These are phyloP conservation scores for Zopfia rhizophila DNA, from an alignment of 2,329 filamentous ascomycete genomes.

Conservation along the genomic window DNA sequence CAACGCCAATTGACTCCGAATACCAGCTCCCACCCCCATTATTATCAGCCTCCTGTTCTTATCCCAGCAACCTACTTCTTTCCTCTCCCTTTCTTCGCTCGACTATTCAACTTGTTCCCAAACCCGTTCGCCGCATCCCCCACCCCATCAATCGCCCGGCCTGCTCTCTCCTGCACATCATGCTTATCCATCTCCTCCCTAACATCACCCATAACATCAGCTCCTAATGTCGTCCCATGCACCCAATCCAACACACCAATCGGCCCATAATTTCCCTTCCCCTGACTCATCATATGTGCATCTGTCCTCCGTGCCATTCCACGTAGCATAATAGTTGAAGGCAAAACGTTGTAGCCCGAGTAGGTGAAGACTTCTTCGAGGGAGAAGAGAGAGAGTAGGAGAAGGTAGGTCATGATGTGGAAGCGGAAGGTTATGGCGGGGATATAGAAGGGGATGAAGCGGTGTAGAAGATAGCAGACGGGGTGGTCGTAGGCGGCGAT, in stretches of 20 bases:
- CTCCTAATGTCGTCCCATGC: conserved; percentile 56
- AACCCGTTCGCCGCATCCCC: conserved; percentile 43
- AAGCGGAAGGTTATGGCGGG: conserved; percentile 73
- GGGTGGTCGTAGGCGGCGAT: conserved; percentile 76
- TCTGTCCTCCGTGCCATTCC: conserved; percentile 69
- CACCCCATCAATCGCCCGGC: conserved; percentile 48
- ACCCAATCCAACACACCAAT: conserved; percentile 65
- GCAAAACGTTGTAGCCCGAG: conserved; percentile 73
- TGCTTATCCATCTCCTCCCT: conserved; percentile 67
- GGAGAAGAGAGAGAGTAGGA: conserved; percentile 71
- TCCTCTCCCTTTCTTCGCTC: conserved; percentile 39
- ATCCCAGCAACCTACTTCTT: conserved; percentile 15
- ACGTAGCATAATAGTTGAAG: conserved; percentile 65
- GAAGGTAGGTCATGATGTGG: conserved; percentile 77
- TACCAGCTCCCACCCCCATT: too few species aligned
- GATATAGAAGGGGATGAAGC: conserved; percentile 72
- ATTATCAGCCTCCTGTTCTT: too few species aligned
- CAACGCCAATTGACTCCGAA: too few species aligned
- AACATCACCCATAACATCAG: conserved; percentile 68
- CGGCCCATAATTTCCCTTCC: conserved; percentile 69
- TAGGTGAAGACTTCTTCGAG: conserved; percentile 73
- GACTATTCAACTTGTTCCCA: conserved; percentile 39
- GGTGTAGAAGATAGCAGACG: conserved; percentile 69
- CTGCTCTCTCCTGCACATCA: conserved; percentile 57
- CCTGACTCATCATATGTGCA: conserved; percentile 67